Conservation (phyloP, 2,329 filamentous ascomycete genomes). For the Cladophialophora immunda region DNA sequence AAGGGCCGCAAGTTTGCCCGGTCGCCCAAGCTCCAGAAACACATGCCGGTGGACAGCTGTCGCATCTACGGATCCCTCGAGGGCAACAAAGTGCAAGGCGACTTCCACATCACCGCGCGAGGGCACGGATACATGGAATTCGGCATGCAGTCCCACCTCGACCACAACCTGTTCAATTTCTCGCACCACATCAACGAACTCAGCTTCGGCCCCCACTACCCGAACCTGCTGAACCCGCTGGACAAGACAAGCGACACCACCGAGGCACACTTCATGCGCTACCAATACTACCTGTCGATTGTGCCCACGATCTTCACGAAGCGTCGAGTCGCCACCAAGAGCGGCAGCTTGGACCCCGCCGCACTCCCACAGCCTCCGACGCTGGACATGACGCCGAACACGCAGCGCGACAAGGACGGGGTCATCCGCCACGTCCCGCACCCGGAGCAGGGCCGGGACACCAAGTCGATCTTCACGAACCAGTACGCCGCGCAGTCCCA, state of each 20-base stretch:
- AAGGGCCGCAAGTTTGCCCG: conserved; percentile 72
- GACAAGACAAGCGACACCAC: conserved; percentile 86
- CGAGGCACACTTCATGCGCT: conserved; percentile 85
- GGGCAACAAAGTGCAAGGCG: conserved; percentile 95
- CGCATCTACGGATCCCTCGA: conserved; percentile 89
- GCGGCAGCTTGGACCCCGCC: conserved; percentile 52
- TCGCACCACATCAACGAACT: conserved; percentile 95
- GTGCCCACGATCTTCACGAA: conserved; percentile 93
- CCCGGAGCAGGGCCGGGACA: conserved; percentile 41
- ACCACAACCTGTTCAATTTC: conserved; percentile 95
- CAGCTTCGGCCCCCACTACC: conserved; percentile 97
- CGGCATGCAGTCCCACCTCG: conserved; percentile 72
- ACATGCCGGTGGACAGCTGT: conserved; percentile 75
- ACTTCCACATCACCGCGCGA: conserved; percentile 95
- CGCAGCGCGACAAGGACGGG: conserved; percentile 45
- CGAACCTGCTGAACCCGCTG: conserved; percentile 89
- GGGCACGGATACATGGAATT: conserved; percentile 93
- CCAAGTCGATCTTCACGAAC: conserved; percentile 83
- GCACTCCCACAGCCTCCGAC: conserved; percentile 47
- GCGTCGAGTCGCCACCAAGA: conserved; percentile 44
- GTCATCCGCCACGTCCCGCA: conserved; percentile 36
- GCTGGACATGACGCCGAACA: conserved; percentile 45
- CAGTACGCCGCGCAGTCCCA: conserved; percentile 98
- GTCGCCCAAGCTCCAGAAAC: conserved; percentile 72
- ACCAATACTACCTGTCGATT: conserved; percentile 95